These are phyloP conservation scores for Mercurialis annua DNA, from an alignment of 345 rosid species.

Conservation along the genomic window DNA sequence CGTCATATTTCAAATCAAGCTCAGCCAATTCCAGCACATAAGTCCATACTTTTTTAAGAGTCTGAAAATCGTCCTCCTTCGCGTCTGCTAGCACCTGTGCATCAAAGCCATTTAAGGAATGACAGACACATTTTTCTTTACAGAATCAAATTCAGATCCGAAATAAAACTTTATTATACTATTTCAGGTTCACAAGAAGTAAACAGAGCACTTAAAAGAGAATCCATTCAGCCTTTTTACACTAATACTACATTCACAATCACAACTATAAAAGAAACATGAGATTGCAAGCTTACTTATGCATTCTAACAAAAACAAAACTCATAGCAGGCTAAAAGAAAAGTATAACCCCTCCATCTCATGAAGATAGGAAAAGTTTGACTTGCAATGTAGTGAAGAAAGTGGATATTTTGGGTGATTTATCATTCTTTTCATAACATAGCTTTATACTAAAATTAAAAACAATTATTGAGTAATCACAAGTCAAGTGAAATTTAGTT, in stretches of 20 bases:
- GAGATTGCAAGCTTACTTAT: not conserved
- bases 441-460: too few relatives aligned
- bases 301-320: not conserved
- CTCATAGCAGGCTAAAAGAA: not conserved
- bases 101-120: constrained; percentile 15
- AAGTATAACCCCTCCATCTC: not conserved
- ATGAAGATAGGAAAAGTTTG: too few relatives aligned
- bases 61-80: constrained; percentile 48
- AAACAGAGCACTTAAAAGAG: not conserved
- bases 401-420: too few relatives aligned
- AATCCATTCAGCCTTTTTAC: not conserved
- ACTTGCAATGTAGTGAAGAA: too few relatives aligned
- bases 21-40: constrained; percentile 88
- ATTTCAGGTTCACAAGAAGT: not conserved
- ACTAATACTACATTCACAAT: not conserved
- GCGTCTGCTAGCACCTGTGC: constrained; percentile 54
- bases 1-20: constrained; percentile 75
- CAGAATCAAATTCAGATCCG: constrained; percentile 8
- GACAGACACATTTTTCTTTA: constrained; percentile 10
- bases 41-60: constrained; percentile 45
- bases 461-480: too few relatives aligned
- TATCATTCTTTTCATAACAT: too few relatives aligned
- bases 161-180: constrained; percentile 15
- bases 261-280: not conserved
- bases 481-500: too few relatives aligned